Percentiles rank a stretch among this genome's conserved stretches.
Evolutionary conservation across 495 filamentous ascomycete genomes (phyloP).

Genomic region (Penicillium pancosmium): DNA sequence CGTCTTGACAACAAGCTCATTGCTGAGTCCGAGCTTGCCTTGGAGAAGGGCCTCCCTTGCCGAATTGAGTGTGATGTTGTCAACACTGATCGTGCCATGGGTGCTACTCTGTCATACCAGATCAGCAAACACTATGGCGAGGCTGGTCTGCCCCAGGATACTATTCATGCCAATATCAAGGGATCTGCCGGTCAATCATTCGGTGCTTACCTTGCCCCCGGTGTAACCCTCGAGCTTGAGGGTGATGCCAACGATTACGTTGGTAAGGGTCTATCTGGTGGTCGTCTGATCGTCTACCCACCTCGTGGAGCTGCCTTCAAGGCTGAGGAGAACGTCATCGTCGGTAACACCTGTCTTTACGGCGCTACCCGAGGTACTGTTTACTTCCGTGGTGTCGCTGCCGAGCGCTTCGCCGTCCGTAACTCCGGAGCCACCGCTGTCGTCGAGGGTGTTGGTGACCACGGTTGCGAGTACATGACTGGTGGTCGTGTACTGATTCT

Average conservation of each 20-base stretch:
- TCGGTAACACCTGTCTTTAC: constrained; percentile 97
- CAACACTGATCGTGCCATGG: constrained; percentile 95
- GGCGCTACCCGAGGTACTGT: constrained; percentile 91
- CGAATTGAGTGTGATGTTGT: constrained; percentile 97
- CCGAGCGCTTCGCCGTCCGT: constrained; percentile 96
- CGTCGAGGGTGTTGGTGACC: constrained; percentile 96
- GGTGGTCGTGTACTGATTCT: constrained; percentile 91
- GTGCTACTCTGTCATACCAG: constrained; percentile 95
- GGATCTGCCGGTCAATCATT: constrained; percentile 99
- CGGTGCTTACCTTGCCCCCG: constrained; percentile 91
- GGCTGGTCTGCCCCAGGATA: constrained; percentile 87
- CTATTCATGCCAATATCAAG: constrained; percentile 96
- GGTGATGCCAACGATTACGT: constrained; percentile 99
- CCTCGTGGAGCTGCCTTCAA: constrained; percentile 93
- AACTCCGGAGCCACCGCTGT: constrained; percentile 97
- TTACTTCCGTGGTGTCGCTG: constrained; percentile 98
- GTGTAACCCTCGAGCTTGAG: constrained; percentile 95
- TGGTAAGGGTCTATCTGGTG: constrained; percentile 95
- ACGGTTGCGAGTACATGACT: constrained; percentile 99
- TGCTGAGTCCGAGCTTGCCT: constrained; percentile 91
- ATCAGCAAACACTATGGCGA: constrained; percentile 93
- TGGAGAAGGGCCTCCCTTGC: constrained; percentile 94
- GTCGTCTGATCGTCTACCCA: constrained; percentile 94
- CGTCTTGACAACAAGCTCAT: constrained; percentile 99
- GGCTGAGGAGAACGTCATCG: constrained; percentile 95